Evolutionary conservation across 352 stramenopile species (phyloP), one percentile per base, ranked within the genome.

Genomic region (Poterioochromonas sp.): DNA sequence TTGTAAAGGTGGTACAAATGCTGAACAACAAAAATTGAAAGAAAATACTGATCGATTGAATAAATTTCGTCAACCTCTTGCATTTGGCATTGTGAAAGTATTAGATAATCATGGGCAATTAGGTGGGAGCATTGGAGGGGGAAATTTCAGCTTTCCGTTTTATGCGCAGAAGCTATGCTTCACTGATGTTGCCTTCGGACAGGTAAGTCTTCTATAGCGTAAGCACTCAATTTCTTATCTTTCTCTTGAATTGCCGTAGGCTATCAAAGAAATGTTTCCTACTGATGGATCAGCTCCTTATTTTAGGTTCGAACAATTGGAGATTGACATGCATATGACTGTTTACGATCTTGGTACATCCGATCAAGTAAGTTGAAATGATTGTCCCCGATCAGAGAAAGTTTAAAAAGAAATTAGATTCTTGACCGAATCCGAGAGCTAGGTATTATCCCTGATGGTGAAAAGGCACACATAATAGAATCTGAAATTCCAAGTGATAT

Each of bases 241-340:
- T 65, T 65, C 29, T 49, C 12, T 44, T 49, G 11, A 32, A 37
- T 29, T 44, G 34, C 53, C 26, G 53, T 44, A 71, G 62, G 2
- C 32, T 5, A 54, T 54, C 1, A 51, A 74, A n/a, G 65, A 74
- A 18, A 58, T 74, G 29, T 74, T 58, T 74, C 65, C 65, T 15
- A 1, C 40, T 3, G 65, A 54, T 11, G 40, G 32, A 35, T 26
- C 37, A 5, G 22, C 2, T 35, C 22, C 20, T 1, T 40, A 74
- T 32, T 37, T 39, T 54, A 34, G 65, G 29, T 22, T 40, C 1
- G 65, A 74, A 29, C 34, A 71, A 29, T 43, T 71, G 8, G 62
- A 71, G 1, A 47, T 71, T 22, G 39, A 71, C 39, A 41, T 71
- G 34, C 39, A 43, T 12, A 8, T 71, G 18, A 71, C 12, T 71